Evolutionary conservation across 2,329 filamentous ascomycete species (phyloP).

Genomic region (Graphilbum sp.): DNA sequence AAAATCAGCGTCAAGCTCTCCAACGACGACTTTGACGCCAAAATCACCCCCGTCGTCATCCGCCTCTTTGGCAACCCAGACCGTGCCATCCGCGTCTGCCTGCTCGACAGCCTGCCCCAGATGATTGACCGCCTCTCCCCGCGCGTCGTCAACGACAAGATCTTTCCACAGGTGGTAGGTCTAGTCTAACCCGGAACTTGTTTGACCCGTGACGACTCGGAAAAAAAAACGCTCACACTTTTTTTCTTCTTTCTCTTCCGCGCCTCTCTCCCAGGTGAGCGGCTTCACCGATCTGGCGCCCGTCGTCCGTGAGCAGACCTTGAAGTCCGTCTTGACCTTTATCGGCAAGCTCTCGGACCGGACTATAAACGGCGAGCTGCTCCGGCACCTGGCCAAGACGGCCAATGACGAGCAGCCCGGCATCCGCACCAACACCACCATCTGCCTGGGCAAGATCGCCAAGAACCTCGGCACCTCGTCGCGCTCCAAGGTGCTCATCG

Average conservation of each 20-base stretch:
- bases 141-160: constrained; percentile 86
- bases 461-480: constrained; percentile 67
- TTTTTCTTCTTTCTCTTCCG: not conserved
- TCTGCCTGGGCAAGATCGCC: constrained; percentile 91
- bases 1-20: constrained; percentile 80
- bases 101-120: constrained; percentile 71
- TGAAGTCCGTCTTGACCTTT: constrained; percentile 81
- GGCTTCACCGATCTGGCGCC: constrained; percentile 88
- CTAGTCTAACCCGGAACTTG: not conserved
- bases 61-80: constrained; percentile 84
- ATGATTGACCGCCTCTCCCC: constrained; percentile 87
- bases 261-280: constrained; percentile 42
- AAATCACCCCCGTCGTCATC: constrained; percentile 72
- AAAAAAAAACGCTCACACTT: no score
- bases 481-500: constrained; percentile 77
- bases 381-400: constrained; percentile 84
- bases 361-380: constrained; percentile 80
- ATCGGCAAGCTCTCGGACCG: constrained; percentile 83
- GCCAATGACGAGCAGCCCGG: constrained; percentile 96
- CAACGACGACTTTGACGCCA: constrained; percentile 75
- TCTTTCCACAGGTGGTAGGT: constrained; percentile 79
- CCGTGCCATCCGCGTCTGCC: constrained; percentile 74
- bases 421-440: constrained; percentile 95
- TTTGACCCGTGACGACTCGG: no score
- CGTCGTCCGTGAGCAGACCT: constrained; percentile 83